Evolutionary conservation across 2,329 filamentous ascomycete genomes (phyloP), one percentile per base, ranked within the genome.

Genomic region (Stagonosporopsis chrysanthemi): DNA sequence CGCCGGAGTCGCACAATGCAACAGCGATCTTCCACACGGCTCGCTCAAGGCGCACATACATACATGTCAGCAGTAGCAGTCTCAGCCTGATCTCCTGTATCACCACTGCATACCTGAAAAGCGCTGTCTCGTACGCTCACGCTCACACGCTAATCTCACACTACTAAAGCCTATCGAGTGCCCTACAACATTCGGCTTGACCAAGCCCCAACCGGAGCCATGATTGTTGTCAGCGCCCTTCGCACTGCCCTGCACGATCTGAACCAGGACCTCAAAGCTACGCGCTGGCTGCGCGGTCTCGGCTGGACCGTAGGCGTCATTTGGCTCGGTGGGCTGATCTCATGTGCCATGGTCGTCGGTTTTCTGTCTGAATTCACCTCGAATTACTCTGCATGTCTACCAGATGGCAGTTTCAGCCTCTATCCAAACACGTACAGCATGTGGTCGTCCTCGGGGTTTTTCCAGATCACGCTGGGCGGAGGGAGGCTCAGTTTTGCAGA

Each of bases 391-490:
- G 43, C 48, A 4, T 58, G 56, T 39, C 48, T 40, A 23, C 52
- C 60, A 15, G 55, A 62, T 40, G 44, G 48, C 14, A 19, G 45
- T 23, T 61, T 59, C 29, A 17, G 17, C 6, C 11, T 51, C 15
- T 12, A 40, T 28, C 56, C 63, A 11, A 19, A 46, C 1, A 33
- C 24, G 5, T 66, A 58, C 45, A 56, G 38, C 24, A 50, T 35
- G 26, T 65, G 62, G 64, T 43, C 31, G 5, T 17, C 17, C 1
- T 62, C 60, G 4, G 56, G 58, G 4, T 64, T 64, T 23, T 67
- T 67, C 39, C 50, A 67, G 31, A 65, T 67, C 23, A 62, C 58
- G 5, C 36, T 65, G 8, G 56, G 58, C 9, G 35, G 31, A 15
- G 62, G 63, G 5, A 14, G 49, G 15, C 26, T 65, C 7, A 41